phyloP scores from a whole-genome alignment of 2,329 filamentous ascomycete species.

The Stachybotrys elegans region DNA sequence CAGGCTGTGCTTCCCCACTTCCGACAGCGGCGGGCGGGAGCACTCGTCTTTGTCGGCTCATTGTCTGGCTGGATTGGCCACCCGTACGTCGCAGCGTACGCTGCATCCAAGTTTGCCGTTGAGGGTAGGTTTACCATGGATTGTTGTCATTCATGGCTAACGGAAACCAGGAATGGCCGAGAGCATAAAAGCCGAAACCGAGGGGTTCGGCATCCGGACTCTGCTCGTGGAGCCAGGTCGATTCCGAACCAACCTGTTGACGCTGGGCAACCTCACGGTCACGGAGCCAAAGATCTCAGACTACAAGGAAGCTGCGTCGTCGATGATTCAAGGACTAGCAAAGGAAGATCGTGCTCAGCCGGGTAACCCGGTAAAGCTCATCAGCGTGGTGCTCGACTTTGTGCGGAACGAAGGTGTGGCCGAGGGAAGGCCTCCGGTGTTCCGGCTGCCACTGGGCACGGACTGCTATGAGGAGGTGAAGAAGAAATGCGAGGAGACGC shows the following conservation, averaged over 20 bases:
- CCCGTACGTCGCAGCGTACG: constrained; percentile 5
- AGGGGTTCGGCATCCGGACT: constrained; percentile 5
- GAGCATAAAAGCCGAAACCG: constrained; percentile 7
- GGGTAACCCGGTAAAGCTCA: constrained; percentile 16
- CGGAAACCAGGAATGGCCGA: constrained; percentile 7
- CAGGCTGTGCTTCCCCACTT: not conserved
- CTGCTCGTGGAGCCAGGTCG: constrained; percentile 1
- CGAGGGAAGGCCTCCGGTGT: constrained; percentile 11
- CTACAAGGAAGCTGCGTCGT: constrained; percentile 3
- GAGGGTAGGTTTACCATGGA: constrained; percentile 3
- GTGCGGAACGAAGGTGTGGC: constrained; percentile 16
- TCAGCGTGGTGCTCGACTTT: constrained; percentile 16
- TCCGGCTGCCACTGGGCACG: constrained; percentile 17
- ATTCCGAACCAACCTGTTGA: not conserved
- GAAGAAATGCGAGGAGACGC: constrained; percentile 18
- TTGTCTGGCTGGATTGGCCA: constrained; percentile 6
- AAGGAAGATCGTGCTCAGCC: constrained; percentile 8
- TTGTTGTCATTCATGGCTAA: not conserved
- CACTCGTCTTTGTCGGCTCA: constrained; percentile 9
- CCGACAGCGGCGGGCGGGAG: constrained; percentile 4
- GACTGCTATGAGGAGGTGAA: constrained; percentile 16
- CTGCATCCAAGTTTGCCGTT: constrained; percentile 9
- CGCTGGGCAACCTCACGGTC: constrained; percentile 2
- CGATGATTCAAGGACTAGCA: not conserved
- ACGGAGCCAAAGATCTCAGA: constrained; percentile 6